Evolutionary conservation across 768 basidiomycete genomes (phyloP).

Genomic region (Macrolepiota dolichaula): DNA sequence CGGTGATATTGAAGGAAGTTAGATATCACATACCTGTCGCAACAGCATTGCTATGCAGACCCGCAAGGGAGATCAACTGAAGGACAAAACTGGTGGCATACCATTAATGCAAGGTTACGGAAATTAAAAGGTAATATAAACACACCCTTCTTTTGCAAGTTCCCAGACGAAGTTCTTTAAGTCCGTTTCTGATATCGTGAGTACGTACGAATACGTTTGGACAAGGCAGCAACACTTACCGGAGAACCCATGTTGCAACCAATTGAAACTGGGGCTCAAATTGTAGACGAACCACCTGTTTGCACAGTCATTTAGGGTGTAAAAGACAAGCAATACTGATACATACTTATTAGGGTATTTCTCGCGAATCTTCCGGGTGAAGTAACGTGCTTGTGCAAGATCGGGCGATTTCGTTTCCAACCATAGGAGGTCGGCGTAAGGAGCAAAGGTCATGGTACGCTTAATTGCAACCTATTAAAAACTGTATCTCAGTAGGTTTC

Average conservation of each 20-base stretch:
- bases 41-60: constrained; percentile 82
- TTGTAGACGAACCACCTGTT: constrained; percentile 87
- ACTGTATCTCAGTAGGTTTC: neutral
- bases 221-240: constrained; percentile 32
- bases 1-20: neutral
- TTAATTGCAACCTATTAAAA: constrained; percentile 65
- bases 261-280: constrained; percentile 92
- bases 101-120: neutral
- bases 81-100: constrained; percentile 67
- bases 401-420: constrained; percentile 90
- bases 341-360: constrained; percentile 69
- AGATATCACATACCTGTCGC: constrained; percentile 54
- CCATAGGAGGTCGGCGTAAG: constrained; percentile 89
- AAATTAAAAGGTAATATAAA: neutral
- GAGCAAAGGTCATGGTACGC: constrained; percentile 75
- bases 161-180: constrained; percentile 89
- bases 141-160: constrained; percentile 81
- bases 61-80: constrained; percentile 86
- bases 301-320: constrained; percentile 1
- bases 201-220: neutral
- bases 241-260: constrained; percentile 79
- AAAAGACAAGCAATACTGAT: neutral
- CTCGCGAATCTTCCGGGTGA: constrained; percentile 72
- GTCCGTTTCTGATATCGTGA: constrained; percentile 50
- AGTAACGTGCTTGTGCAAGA: constrained; percentile 72